Base-by-base conservation (phyloP, 305 asterid species). In the Rubia peregrina region DNA sequence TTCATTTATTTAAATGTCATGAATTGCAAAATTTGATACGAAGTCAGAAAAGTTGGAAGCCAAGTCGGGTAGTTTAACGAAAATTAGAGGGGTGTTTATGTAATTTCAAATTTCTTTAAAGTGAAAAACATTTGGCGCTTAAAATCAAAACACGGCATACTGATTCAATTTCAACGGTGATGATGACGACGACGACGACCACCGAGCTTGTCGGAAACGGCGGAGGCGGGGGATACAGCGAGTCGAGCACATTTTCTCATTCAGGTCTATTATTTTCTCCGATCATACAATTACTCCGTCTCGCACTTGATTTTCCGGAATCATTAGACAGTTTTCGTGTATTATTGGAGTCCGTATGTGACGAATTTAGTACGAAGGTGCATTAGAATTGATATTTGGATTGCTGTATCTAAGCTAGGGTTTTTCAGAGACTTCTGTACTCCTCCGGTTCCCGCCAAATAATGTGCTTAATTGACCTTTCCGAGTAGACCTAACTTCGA, bases 171-270 rank as follows among this genome's bases (percentile, higher is more conserved):
- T 17, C 49, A 16, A 49, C 46, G 67, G 82, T 55, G 60, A 69
- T 17, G 65, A 80, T 9, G 61, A 56, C 61, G 53, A 57, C 61
- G 49, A 73, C 66, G 33, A 30, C 33, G 2, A 30, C 33, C 71
- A 65, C 55, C 51, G 43, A 61, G 49, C 49, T 14, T 44, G 17
- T 9, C 11, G 46, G 43, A 26, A 30, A 30, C 33, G 80, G 53
- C 72, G 72, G 79, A 9, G 81, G 74, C 71, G 74, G 77, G 11
- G 82, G 76, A 21, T 77, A 62, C 83, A 74, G 83, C 70, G 87
- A 82, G 69, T 61, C 86, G 24, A 76, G 80, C 42, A 78, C 86
- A 76, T 66, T 73, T 17, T 56, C 66, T 33, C 56, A 24, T 56
- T 66, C 72, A 66, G 72, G 76, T 73, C 36, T 22, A 16, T 5